Percentiles rank a stretch among this genome's conserved stretches.
Evolutionary conservation across 345 rosid genomes (phyloP).

Genomic region (Salix purpurea): DNA sequence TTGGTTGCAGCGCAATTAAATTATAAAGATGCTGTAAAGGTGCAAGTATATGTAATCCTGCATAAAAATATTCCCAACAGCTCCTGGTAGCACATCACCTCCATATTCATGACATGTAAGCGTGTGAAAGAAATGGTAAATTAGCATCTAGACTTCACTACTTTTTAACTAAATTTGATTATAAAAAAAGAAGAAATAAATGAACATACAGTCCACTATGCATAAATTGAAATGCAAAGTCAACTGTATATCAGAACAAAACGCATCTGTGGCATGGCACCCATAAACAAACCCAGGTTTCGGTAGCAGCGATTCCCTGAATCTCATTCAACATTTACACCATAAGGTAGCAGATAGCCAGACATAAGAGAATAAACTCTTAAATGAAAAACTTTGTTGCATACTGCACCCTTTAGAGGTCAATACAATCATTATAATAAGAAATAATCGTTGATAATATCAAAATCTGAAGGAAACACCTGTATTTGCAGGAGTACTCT

Average conservation of each 20-base stretch:
- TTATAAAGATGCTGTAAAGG: background rate
- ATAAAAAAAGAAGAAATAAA: background rate
- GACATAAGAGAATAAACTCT: background rate
- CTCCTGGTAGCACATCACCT: background rate
- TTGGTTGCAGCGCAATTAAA: background rate
- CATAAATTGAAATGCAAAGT: background rate
- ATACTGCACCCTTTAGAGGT: background rate
- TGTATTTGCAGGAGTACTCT: conserved; percentile 36
- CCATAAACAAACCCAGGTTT: background rate
- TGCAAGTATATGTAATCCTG: background rate
- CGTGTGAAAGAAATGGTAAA: background rate
- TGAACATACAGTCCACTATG: background rate
- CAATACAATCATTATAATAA: background rate
- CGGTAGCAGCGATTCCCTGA: background rate
- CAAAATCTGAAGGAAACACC: conserved; percentile 28
- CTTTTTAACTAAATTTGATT: background rate
- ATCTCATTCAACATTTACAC: background rate
- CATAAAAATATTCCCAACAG: background rate
- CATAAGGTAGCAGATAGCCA: background rate
- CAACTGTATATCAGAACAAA: no score
- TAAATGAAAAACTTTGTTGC: background rate
- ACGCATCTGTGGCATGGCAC: background rate
- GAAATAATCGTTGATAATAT: background rate
- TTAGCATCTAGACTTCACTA: background rate
- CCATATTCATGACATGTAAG: background rate